Evolutionary conservation across 768 basidiomycete species (phyloP).

Genomic region (Lactarius vividus): DNA sequence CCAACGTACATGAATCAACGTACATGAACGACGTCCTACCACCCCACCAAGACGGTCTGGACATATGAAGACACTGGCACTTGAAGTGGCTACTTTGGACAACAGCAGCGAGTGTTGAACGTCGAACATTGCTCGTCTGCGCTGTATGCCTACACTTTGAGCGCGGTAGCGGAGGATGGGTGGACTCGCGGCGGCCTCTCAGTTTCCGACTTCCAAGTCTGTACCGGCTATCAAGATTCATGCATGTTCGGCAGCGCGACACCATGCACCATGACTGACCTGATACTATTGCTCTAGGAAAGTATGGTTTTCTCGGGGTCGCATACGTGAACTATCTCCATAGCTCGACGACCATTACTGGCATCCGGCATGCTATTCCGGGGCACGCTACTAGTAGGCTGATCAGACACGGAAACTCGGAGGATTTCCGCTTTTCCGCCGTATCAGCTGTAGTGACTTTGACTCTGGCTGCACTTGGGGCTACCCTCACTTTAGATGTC

Average conservation of each 20-base stretch:
- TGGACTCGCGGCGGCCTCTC: background rate
- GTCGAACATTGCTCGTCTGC: background rate
- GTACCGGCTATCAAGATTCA: background rate
- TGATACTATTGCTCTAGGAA: too few species aligned
- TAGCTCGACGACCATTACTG: background rate
- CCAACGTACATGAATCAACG: too few species aligned
- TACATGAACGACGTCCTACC: too few species aligned
- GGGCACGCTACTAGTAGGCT: background rate
- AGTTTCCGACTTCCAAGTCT: background rate
- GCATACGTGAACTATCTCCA: background rate
- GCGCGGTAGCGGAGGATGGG: background rate
- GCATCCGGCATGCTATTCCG: background rate
- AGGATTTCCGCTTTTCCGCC: background rate
- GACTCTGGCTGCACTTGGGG: background rate
- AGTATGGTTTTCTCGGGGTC: background rate
- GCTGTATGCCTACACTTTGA: background rate
- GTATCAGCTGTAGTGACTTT: background rate
- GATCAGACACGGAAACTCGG: background rate
- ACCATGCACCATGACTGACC: background rate
- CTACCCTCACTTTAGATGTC: background rate
- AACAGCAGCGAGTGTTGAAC: background rate
- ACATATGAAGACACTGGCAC: too few species aligned
- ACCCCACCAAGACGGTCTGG: too few species aligned
- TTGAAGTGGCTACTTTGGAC: too few species aligned
- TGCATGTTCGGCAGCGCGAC: background rate